Conservation (phyloP, 2,329 filamentous ascomycete genomes). For the Camillea tinctor region DNA sequence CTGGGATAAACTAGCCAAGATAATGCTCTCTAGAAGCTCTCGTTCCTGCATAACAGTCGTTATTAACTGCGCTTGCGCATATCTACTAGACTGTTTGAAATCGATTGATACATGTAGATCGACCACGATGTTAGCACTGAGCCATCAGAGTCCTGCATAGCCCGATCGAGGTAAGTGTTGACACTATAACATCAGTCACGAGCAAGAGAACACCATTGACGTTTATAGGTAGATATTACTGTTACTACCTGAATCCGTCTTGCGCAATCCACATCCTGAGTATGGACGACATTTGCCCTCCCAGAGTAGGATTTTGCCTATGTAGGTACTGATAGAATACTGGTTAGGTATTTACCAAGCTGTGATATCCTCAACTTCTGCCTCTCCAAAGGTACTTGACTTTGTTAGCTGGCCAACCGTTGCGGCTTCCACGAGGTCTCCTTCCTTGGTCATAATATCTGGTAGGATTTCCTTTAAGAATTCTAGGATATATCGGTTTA, state of each 20-base stretch:
- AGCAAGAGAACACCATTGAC: too few species aligned
- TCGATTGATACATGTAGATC: too few species aligned
- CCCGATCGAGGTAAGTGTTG: too few species aligned
- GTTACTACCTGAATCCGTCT: too few species aligned
- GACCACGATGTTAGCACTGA: too few species aligned
- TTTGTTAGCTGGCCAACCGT: slow-evolving; percentile 68
- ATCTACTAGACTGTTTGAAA: too few species aligned
- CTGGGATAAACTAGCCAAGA: background rate
- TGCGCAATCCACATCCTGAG: too few species aligned
- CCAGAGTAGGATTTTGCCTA: background rate
- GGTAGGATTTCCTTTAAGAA: slow-evolving; percentile 83
- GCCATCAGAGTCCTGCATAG: too few species aligned
- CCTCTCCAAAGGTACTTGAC: slow-evolving; percentile 90
- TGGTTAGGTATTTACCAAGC: slow-evolving; percentile 71
- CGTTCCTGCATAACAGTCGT: background rate
- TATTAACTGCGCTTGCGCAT: background rate
- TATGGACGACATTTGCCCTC: background rate
- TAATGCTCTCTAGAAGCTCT: background rate
- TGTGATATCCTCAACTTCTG: slow-evolving; percentile 93
- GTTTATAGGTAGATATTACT: too few species aligned
- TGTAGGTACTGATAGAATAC: background rate
- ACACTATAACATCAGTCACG: too few species aligned
- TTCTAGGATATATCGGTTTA: slow-evolving; percentile 80
- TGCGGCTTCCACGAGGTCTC: slow-evolving; percentile 42
- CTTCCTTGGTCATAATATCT: slow-evolving; percentile 76